A percentile compares a stretch with the other conserved stretches of the same genome.
These are phyloP conservation scores for Paragyromitra xinjiangensis DNA, from an alignment of 495 filamentous ascomycete genomes.

Conservation along the genomic window DNA sequence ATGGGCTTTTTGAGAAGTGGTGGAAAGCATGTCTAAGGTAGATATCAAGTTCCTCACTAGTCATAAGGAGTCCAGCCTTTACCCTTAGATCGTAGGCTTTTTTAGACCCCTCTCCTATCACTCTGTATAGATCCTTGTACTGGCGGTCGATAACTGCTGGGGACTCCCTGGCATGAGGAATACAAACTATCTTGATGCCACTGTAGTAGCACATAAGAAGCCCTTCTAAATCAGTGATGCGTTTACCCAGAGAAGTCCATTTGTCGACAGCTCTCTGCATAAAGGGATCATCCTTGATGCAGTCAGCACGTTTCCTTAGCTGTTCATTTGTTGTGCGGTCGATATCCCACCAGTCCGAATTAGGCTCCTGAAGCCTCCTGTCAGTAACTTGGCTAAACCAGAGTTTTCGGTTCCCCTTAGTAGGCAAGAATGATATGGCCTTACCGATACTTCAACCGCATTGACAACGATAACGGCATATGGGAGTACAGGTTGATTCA, in stretches of 20 bases:
- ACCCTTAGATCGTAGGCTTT: constrained; percentile 44
- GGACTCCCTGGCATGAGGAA: constrained; percentile 46
- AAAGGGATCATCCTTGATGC: constrained; percentile 45
- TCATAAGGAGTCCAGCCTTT: constrained; percentile 53
- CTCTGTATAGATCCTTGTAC: constrained; percentile 41
- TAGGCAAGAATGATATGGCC: neutral
- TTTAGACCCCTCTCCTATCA: constrained; percentile 42
- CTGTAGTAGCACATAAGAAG: constrained; percentile 53
- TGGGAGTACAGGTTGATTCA: constrained; percentile 59
- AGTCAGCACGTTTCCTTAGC: constrained; percentile 44
- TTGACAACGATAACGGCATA: constrained; percentile 59
- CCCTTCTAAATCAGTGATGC: constrained; percentile 47
- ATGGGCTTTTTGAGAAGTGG: constrained; percentile 50
- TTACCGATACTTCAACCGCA: constrained; percentile 50
- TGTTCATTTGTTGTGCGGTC: constrained; percentile 51
- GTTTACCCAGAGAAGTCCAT: constrained; percentile 41
- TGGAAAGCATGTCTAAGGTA: constrained; percentile 52
- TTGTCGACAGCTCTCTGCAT: constrained; percentile 39
- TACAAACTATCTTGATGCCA: constrained; percentile 53
- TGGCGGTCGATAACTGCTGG: constrained; percentile 48
- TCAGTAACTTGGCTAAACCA: neutral
- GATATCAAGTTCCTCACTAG: constrained; percentile 48
- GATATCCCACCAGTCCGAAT: constrained; percentile 52
- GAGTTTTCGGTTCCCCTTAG: neutral
- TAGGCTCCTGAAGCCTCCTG: constrained; percentile 2